Evolutionary conservation across 192 early-diverging fungal species (phyloP), one percentile per base, ranked within the genome.

Genomic region (Cetraspora pellucida): DNA sequence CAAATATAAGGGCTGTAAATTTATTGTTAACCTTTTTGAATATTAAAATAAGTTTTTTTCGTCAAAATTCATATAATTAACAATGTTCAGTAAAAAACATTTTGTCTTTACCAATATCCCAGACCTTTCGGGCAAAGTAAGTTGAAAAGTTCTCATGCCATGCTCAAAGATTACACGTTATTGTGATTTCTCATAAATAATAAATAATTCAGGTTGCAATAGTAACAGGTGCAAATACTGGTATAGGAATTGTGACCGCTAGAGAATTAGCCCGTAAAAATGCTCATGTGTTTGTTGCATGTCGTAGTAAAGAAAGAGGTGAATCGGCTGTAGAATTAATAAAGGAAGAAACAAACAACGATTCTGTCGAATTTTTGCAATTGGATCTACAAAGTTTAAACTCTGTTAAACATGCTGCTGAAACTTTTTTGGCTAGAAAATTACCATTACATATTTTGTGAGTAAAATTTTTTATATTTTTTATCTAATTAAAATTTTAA

Each of bases 191-290:
- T n/a, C n/a, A n/a, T n/a, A n/a, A n/a, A n/a, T n/a, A n/a, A n/a
- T n/a, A n/a, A n/a, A n/a, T n/a, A n/a, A n/a, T n/a, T n/a, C n/a
- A 65, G 30, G 30, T 81, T 28, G 82, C 79, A 27, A 78, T 86
- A 30, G 72, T 88, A 27, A 88, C 85, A 5, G 86, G 88, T 9
- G 81, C 82, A 23, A 87, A 82, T 50, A 67, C 82, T 14, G 88
- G 88, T 2, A 77, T 80, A 30, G 79, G 82, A 17, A 77, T 75
- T 31, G 70, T 66, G 10, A 83, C 79, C 2, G 60, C 82, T 6
- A 61, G 72, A 6, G 82, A 54, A 8, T 37, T 83, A 10, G 82
- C 82, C 4, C 47, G 70, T 19, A 69, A 83, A 49, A 77, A 77
- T 2, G 82, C 82, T 4, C 82, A 79, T 45, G 82, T 83, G 60